Percentiles rank a stretch among this genome's conserved stretches.
phyloP scores from a whole-genome alignment of 257 asterid genomes.

The Gentiana dahurica region DNA sequence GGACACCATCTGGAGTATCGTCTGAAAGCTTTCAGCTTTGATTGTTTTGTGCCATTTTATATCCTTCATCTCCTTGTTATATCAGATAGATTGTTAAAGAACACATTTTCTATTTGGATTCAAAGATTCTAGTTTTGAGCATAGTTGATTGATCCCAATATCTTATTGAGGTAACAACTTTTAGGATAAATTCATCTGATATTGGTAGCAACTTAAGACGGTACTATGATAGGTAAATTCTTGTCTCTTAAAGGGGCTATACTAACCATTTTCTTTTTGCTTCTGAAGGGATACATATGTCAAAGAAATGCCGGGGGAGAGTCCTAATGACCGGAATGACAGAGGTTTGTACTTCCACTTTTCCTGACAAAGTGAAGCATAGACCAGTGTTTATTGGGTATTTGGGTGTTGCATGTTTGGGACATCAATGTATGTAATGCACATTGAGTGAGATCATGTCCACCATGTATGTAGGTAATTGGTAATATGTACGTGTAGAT shows the following conservation, averaged over 20 bases:
- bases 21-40: no score
- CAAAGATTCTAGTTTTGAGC: background rate
- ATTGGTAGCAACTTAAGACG: background rate
- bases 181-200: background rate
- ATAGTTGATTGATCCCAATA: background rate
- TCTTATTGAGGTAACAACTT: background rate
- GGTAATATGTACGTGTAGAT: no score
- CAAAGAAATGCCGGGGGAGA: constrained; percentile 70
- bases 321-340: constrained; percentile 92
- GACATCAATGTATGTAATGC: background rate
- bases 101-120: background rate
- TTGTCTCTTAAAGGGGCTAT: background rate
- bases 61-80: background rate
- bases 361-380: background rate
- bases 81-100: background rate
- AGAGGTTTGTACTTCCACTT: constrained; percentile 53
- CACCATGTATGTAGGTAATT: no score
- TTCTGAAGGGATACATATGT: constrained; percentile 78
- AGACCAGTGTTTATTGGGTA: background rate
- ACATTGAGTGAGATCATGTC: background rate
- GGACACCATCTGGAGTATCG: no score
- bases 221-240: background rate
- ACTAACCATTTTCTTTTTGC: constrained; percentile 1
- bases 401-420: background rate
- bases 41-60: no score